Evolutionary conservation across 1,284 basidiomycete genomes (phyloP).

Genomic region (Xanthoconium separans): DNA sequence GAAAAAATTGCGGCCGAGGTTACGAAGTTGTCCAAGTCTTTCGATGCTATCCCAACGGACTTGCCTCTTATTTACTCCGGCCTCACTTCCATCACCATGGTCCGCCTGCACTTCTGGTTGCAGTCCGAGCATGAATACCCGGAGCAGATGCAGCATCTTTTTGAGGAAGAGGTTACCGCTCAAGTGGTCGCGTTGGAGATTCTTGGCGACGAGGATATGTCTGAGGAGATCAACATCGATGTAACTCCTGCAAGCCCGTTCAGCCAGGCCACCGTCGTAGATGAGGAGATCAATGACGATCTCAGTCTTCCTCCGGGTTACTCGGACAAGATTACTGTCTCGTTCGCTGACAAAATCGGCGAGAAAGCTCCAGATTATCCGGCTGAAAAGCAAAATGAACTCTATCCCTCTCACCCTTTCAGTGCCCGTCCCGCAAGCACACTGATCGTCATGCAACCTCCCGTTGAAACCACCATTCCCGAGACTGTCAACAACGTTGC

Average conservation of each 20-base stretch:
- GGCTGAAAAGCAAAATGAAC: constrained; percentile 3
- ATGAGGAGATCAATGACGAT: constrained; percentile 17
- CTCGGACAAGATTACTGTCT: constrained; percentile 2
- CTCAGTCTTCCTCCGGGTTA: constrained; percentile 2
- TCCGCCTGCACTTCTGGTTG: constrained; percentile 29
- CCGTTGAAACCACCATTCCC: constrained; percentile 11
- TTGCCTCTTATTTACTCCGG: constrained; percentile 26
- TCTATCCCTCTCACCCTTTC: neutral
- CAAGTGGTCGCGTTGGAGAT: constrained; percentile 24
- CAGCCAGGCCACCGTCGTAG: constrained; percentile 24
- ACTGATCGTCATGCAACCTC: constrained; percentile 27
- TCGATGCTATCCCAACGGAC: constrained; percentile 13
- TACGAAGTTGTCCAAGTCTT: constrained; percentile 16
- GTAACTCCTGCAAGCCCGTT: constrained; percentile 6
- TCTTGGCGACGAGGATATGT: constrained; percentile 17
- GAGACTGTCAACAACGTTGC: constrained; percentile 18
- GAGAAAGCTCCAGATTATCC: constrained; percentile 2
- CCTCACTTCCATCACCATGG: constrained; percentile 26
- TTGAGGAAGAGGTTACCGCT: constrained; percentile 24
- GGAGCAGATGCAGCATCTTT: constrained; percentile 22
- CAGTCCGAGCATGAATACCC: constrained; percentile 26
- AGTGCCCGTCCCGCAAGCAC: constrained; percentile 15
- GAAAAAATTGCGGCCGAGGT: constrained; percentile 21
- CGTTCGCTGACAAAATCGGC: neutral
- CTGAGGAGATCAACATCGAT: constrained; percentile 2